phyloP scores from a whole-genome alignment of 495 filamentous ascomycete species.

The Aspergillus indologenus region DNA sequence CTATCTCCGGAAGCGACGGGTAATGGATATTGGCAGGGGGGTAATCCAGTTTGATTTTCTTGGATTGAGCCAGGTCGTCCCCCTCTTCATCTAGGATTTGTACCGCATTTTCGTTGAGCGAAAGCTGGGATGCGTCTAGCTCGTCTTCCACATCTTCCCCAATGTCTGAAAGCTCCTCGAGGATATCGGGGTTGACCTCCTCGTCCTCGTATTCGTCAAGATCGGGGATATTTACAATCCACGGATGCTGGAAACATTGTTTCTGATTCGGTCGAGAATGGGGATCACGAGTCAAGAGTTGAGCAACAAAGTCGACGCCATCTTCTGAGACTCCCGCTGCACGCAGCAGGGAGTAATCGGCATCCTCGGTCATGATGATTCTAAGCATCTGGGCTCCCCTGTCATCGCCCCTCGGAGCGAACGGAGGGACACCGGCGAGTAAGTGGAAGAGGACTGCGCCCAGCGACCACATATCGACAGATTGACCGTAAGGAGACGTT shows the following conservation, averaged over 20 bases:
- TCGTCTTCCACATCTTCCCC: constrained; percentile 44
- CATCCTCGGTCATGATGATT: constrained; percentile 70
- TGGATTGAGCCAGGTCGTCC: constrained; percentile 38
- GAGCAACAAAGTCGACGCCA: constrained; percentile 67
- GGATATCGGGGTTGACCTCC: constrained; percentile 41
- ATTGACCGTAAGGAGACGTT: constrained; percentile 71
- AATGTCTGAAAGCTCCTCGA: constrained; percentile 39
- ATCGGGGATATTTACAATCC: constrained; percentile 54
- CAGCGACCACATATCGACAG: constrained; percentile 92
- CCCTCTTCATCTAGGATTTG: constrained; percentile 24
- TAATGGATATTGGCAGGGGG: constrained; percentile 36
- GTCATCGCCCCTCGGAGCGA: constrained; percentile 59
- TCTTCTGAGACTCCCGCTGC: constrained; percentile 54
- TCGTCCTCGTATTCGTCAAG: constrained; percentile 47
- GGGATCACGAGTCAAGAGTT: constrained; percentile 74
- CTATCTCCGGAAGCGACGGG: constrained; percentile 43
- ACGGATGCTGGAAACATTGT: constrained; percentile 62
- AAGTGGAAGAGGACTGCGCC: constrained; percentile 86
- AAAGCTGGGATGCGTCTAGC: constrained; percentile 66
- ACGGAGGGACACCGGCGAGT: constrained; percentile 73
- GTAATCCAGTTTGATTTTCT: constrained; percentile 36
- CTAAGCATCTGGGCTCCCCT: constrained; percentile 65
- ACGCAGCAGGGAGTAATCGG: constrained; percentile 59
- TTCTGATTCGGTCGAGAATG: constrained; percentile 62
- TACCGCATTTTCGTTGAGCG: constrained; percentile 41